Evolutionary conservation across 345 rosid species (phyloP).

Genomic region (Aegle marmelos): DNA sequence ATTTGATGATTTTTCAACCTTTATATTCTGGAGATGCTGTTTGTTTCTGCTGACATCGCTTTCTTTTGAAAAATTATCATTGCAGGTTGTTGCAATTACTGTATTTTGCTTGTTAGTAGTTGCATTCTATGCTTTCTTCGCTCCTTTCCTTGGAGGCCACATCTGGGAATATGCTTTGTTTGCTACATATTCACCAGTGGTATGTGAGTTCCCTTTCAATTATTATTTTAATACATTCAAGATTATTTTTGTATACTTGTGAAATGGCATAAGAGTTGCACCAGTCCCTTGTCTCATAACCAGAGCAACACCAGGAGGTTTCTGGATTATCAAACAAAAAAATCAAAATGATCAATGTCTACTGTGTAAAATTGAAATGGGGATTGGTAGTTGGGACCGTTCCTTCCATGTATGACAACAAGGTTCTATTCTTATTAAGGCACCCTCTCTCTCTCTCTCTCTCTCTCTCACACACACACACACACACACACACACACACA

Average conservation of each 20-base stretch:
- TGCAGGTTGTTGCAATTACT: slow-evolving; percentile 92
- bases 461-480: neutral
- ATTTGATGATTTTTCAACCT: neutral
- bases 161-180: slow-evolving; percentile 76
- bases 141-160: slow-evolving; percentile 92
- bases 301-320: too few species aligned
- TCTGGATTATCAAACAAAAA: too few species aligned
- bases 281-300: too few species aligned
- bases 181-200: slow-evolving; percentile 87
- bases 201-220: slow-evolving; percentile 33
- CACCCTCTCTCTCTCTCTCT: neutral
- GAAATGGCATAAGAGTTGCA: neutral
- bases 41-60: neutral
- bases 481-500: too few species aligned
- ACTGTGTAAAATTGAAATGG: neutral
- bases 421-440: too few species aligned
- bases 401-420: too few species aligned
- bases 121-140: slow-evolving; percentile 92
- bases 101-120: slow-evolving; percentile 89
- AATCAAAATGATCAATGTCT: neutral
- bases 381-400: neutral
- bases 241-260: neutral
- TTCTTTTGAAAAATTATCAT: neutral
- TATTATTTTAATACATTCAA: neutral
- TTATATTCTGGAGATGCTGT: neutral